Conservation (phyloP, 2,329 filamentous ascomycete genomes). For the Fusarium praegraminearum region DNA sequence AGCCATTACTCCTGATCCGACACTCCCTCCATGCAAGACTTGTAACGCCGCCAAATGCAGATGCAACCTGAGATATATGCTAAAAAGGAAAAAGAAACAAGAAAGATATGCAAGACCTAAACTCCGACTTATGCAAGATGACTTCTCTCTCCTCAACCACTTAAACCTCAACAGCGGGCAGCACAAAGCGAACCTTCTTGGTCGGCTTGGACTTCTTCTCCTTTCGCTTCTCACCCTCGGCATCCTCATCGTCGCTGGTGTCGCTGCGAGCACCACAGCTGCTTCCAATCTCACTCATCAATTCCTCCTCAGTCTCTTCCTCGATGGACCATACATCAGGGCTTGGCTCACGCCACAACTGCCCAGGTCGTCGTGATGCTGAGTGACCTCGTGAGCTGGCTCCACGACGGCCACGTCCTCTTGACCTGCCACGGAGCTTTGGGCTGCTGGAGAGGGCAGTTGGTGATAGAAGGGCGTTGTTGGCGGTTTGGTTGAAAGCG, state of each 20-base stretch:
- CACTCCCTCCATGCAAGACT: slow-evolving; percentile 33
- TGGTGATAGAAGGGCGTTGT: slow-evolving; percentile 47
- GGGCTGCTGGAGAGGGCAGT: slow-evolving; percentile 46
- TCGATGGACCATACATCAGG: slow-evolving; percentile 71
- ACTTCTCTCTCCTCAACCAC: not conserved
- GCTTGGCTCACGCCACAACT: slow-evolving; percentile 68
- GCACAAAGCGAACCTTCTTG: slow-evolving; percentile 68
- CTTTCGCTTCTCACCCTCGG: slow-evolving; percentile 29
- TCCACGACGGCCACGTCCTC: slow-evolving; percentile 48
- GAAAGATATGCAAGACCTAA: slow-evolving; percentile 22
- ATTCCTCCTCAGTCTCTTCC: slow-evolving; percentile 68
- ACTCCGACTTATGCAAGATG: slow-evolving; percentile 45
- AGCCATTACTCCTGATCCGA: slow-evolving; percentile 38
- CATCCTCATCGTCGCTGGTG: slow-evolving; percentile 45
- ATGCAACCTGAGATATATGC: slow-evolving; percentile 26
- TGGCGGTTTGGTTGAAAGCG: slow-evolving; percentile 48
- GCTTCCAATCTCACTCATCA: slow-evolving; percentile 58
- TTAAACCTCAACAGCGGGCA: slow-evolving; percentile 58
- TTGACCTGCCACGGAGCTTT: slow-evolving; percentile 49
- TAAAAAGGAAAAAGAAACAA: slow-evolving; percentile 24
- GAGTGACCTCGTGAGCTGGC: slow-evolving; percentile 47
- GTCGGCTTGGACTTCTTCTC: slow-evolving; percentile 60
- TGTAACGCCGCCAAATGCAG: slow-evolving; percentile 40
- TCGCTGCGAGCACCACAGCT: slow-evolving; percentile 49
- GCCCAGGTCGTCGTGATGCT: slow-evolving; percentile 54